These are phyloP conservation scores for Oemleria cerasiformis DNA, from an alignment of 306 rosid species.

Conservation along the genomic window DNA sequence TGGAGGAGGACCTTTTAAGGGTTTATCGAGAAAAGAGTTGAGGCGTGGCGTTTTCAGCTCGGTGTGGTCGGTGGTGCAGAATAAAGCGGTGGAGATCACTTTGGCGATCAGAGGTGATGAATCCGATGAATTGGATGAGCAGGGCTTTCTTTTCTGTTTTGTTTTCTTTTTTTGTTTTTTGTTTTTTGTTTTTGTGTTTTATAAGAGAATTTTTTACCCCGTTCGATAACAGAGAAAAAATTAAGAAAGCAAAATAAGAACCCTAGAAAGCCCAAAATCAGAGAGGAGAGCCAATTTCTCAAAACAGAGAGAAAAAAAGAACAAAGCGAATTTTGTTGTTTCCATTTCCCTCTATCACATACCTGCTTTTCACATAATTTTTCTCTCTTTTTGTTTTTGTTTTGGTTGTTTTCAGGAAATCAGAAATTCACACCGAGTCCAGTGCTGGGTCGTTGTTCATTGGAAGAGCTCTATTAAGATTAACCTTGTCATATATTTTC, in stretches of 20 bases:
- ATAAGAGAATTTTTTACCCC: no score
- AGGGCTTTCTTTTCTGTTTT: no score
- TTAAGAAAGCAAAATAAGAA: neutral
- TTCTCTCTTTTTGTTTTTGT: neutral
- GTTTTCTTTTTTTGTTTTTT: no score
- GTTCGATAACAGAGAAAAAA: neutral
- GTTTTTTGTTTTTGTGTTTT: no score
- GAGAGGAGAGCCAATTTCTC: neutral
- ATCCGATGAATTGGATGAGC: no score
- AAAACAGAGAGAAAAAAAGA: neutral
- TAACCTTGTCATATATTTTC: neutral
- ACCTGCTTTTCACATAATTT: neutral
- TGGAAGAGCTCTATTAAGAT: slow-evolving; percentile 5
- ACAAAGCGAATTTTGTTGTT: neutral
- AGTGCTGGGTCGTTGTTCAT: slow-evolving; percentile 22
- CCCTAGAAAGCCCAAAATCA: slow-evolving; percentile 20
- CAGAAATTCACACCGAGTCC: neutral
- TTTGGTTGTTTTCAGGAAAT: slow-evolving; percentile 9
- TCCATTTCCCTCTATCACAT: neutral
- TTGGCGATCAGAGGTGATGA: no score
- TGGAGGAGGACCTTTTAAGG: no score
- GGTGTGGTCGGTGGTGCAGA: no score
- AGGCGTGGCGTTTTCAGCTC: no score
- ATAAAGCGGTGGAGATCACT: no score
- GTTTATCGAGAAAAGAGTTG: no score